Evolutionary conservation across 352 stramenopile genomes (phyloP).

Genomic region (Phytopythium aichiense): DNA sequence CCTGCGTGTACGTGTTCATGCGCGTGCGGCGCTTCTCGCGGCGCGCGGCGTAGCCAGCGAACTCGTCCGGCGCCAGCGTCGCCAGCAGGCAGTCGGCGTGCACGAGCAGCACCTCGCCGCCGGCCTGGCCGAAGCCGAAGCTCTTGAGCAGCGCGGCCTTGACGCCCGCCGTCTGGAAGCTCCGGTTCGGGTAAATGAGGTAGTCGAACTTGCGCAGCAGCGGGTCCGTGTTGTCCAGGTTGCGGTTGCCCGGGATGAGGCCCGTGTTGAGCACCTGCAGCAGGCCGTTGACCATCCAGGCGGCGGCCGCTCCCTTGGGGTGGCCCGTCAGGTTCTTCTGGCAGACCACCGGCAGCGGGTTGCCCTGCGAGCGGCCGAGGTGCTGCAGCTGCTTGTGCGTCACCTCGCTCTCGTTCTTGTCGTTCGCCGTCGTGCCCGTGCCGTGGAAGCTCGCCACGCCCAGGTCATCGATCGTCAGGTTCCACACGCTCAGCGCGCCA

Average conservation of each 20-base stretch:
- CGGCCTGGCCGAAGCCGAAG: constrained; percentile 81
- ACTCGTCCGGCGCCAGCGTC: constrained; percentile 38
- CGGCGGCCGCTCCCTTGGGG: constrained; percentile 74
- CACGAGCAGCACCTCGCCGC: constrained; percentile 69
- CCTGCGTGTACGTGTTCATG: constrained; percentile 77
- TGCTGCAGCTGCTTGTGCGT: constrained; percentile 83
- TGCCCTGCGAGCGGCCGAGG: constrained; percentile 67
- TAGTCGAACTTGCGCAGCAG: constrained; percentile 71
- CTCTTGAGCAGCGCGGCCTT: constrained; percentile 83
- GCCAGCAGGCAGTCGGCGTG: constrained; percentile 73
- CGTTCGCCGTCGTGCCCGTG: constrained; percentile 82
- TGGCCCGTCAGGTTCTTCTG: constrained; percentile 85
- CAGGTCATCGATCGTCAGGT: constrained; percentile 75
- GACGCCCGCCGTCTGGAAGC: constrained; percentile 69
- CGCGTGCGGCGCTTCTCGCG: constrained; percentile 57
- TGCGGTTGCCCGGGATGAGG: constrained; percentile 75
- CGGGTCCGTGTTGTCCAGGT: constrained; percentile 76
- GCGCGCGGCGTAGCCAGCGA: constrained; percentile 54
- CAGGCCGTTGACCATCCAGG: constrained; percentile 83
- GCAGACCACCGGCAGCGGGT: constrained; percentile 70
- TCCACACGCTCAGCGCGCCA: constrained; percentile 73
- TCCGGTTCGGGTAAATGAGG: constrained; percentile 81
- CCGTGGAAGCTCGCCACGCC: constrained; percentile 83
- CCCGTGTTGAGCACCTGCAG: constrained; percentile 76
- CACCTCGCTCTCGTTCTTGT: constrained; percentile 87